Conservation (phyloP, 495 filamentous ascomycete species). For the Xylaria sp. region DNA sequence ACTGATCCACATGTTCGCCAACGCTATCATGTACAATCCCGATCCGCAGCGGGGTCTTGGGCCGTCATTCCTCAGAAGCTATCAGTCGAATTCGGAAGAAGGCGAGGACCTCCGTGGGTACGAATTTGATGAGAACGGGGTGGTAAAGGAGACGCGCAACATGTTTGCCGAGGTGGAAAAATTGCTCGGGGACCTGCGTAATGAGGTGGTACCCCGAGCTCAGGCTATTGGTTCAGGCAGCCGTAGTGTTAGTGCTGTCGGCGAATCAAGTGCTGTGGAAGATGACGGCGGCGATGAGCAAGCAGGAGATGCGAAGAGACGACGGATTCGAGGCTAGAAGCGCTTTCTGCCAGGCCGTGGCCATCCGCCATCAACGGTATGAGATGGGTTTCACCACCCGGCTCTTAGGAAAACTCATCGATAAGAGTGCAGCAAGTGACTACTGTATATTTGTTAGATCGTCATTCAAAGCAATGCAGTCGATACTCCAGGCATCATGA, state of each 20-base stretch:
- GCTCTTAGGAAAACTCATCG: not conserved
- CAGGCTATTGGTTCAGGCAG: constrained; percentile 35
- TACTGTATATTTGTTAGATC: constrained; percentile 14
- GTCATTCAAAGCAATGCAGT: not conserved
- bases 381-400: not conserved
- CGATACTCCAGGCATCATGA: not conserved
- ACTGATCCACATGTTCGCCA: constrained; percentile 95
- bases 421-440: constrained; percentile 1
- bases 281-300: constrained; percentile 40
- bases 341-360: not conserved
- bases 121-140: constrained; percentile 74
- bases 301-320: constrained; percentile 37
- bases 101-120: constrained; percentile 56
- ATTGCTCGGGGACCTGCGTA: constrained; percentile 57
- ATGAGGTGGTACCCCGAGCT: constrained; percentile 41
- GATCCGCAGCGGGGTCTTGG: constrained; percentile 73
- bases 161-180: constrained; percentile 83
- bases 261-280: constrained; percentile 34
- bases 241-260: constrained; percentile 40
- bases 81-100: constrained; percentile 41
- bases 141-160: constrained; percentile 80
- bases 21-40: constrained; percentile 97
- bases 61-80: constrained; percentile 57
- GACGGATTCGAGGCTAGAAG: constrained; percentile 38
- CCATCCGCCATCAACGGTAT: not conserved